phyloP scores from a whole-genome alignment of 305 asterid genomes.

The Fraxinus albicans region DNA sequence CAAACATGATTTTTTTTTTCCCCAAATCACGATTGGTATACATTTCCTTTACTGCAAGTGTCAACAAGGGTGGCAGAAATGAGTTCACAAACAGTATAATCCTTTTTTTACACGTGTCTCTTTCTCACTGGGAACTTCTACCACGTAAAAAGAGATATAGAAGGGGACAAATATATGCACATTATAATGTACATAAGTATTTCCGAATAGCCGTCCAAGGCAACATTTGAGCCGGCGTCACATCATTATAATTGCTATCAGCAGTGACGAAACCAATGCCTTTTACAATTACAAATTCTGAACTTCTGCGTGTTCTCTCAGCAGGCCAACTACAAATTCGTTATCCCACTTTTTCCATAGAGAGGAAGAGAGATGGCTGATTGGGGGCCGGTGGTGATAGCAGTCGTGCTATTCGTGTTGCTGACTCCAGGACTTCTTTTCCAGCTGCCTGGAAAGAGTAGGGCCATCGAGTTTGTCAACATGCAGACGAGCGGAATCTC shows the following conservation, averaged over 20 bases:
- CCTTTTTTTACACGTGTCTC: neutral
- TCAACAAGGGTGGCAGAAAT: too few species aligned
- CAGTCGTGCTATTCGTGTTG: constrained; percentile 44
- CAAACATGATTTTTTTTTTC: neutral
- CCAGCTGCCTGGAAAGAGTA: constrained; percentile 46
- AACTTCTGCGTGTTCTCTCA: neutral
- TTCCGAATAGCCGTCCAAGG: neutral
- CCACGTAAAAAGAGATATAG: neutral
- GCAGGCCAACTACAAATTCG: neutral
- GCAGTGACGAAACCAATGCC: neutral
- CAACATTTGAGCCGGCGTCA: neutral
- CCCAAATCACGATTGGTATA: too few species aligned
- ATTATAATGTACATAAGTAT: neutral
- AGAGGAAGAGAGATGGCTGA: constrained; percentile 34
- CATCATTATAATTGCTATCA: neutral
- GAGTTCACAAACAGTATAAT: too few species aligned
- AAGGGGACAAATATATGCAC: neutral
- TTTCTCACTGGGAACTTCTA: neutral
- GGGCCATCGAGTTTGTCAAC: constrained; percentile 37
- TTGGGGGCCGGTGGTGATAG: constrained; percentile 48
- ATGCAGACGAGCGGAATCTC: constrained; percentile 52
- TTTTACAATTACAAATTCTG: neutral
- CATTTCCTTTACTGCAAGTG: too few species aligned
- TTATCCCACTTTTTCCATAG: neutral
- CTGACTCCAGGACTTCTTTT: constrained; percentile 48